Percentiles rank a stretch among this genome's conserved stretches.
Conservation (phyloP, 1,139 yeast species). For the Yamadazyma conglobata region DNA sequence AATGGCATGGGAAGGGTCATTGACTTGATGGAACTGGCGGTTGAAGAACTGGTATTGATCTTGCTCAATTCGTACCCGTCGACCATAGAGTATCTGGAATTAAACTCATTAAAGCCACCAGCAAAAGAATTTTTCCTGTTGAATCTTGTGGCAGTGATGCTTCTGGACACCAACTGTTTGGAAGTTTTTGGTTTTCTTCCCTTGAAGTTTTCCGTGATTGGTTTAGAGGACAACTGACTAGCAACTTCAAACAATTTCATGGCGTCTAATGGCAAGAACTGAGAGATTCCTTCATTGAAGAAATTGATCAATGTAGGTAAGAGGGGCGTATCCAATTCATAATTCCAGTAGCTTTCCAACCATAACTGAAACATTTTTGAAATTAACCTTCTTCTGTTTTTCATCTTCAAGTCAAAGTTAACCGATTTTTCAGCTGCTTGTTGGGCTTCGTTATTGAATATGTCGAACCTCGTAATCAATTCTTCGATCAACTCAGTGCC, state of each 20-base stretch:
- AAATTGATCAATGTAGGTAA: conserved; percentile 71
- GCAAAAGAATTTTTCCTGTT: conserved; percentile 22
- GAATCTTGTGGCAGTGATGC: conserved; percentile 33
- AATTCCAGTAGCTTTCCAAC: conserved; percentile 88
- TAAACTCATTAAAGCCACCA: conserved; percentile 20
- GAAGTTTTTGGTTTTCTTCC: conserved; percentile 12
- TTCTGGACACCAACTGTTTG: conserved; percentile 44
- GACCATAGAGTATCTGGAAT: conserved; percentile 42
- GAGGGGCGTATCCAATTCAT: conserved; percentile 53
- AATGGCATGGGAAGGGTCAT: conserved; percentile 42
- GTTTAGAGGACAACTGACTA: conserved; percentile 47
- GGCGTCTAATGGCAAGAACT: conserved; percentile 59
- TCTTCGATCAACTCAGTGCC: conserved; percentile 70
- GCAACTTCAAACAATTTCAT: conserved; percentile 59
- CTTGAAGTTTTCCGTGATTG: conserved; percentile 27
- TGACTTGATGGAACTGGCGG: conserved; percentile 35
- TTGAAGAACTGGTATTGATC: conserved; percentile 43
- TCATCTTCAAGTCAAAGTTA: conserved; percentile 49
- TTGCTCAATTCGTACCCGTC: conserved; percentile 51
- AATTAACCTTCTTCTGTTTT: conserved; percentile 64
- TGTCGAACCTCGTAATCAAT: conserved; percentile 63
- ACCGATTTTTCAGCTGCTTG: conserved; percentile 32
- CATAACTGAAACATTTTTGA: conserved; percentile 71
- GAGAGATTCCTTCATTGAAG: conserved; percentile 67
- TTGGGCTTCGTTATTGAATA: conserved; percentile 32